A percentile compares a stretch with the other conserved stretches of the same genome.
phyloP scores from a whole-genome alignment of 106 monocot genomes.

The Apostasia ramifera region DNA sequence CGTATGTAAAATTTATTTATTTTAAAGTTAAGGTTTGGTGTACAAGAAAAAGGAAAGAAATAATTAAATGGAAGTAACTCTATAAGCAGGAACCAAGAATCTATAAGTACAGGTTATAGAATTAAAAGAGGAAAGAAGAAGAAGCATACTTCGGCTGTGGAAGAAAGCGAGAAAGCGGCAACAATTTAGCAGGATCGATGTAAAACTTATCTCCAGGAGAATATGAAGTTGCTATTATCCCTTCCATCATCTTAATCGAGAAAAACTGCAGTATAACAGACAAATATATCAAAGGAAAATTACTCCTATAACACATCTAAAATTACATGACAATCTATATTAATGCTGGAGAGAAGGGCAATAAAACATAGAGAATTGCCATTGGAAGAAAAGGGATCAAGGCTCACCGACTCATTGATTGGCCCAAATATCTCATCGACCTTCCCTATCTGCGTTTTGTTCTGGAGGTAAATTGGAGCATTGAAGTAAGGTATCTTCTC shows the following conservation, averaged over 20 bases:
- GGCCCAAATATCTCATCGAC: conserved; percentile 96
- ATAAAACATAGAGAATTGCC: not conserved
- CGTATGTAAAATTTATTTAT: not conserved
- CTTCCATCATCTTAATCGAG: conserved; percentile 91
- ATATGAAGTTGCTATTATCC: conserved; percentile 75
- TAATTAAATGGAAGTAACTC: not conserved
- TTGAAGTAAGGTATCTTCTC: conserved; percentile 95
- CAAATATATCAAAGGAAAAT: not conserved
- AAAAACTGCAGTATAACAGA: conserved; percentile 44
- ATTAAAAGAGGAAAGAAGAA: not conserved
- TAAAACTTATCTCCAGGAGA: conserved; percentile 76
- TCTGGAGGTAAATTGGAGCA: conserved; percentile 81
- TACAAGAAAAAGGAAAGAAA: not conserved
- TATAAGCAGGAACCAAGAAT: not conserved
- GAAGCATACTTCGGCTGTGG: conserved; percentile 75
- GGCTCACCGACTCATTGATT: conserved; percentile 90
- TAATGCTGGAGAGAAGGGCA: not conserved
- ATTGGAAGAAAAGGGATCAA: not conserved
- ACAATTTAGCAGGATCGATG: conserved; percentile 77
- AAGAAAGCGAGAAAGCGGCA: conserved; percentile 79
- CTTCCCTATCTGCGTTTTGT: conserved; percentile 94
- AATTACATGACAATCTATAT: not conserved
- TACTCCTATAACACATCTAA: not conserved
- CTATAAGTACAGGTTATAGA: not conserved
- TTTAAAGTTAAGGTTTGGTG: too few relatives aligned